phyloP scores from a whole-genome alignment of 306 rosid genomes.

The Begonia loranthoides region DNA sequence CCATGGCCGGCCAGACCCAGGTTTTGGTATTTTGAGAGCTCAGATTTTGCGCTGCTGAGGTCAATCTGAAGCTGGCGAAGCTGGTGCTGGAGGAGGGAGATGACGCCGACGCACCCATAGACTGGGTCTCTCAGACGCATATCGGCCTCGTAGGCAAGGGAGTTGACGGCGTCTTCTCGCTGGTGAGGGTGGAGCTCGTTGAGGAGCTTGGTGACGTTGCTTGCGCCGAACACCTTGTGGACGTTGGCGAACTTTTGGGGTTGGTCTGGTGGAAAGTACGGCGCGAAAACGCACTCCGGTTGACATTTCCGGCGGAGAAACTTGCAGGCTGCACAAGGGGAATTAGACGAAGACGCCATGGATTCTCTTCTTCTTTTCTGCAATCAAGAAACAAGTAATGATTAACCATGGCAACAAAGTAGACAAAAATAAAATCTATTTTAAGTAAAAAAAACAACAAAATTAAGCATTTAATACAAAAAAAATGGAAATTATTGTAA shows the following conservation, averaged over 20 bases:
- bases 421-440: too few species aligned
- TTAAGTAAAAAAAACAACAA: too few species aligned
- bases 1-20: slow-evolving; percentile 33
- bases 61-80: slow-evolving; percentile 92
- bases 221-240: slow-evolving; percentile 86
- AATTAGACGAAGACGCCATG: slow-evolving; percentile 40
- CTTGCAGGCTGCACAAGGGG: slow-evolving; percentile 97
- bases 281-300: slow-evolving; percentile 90
- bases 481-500: too few species aligned
- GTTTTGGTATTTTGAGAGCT: slow-evolving; percentile 66
- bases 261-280: slow-evolving; percentile 93
- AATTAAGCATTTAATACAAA: too few species aligned
- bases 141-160: slow-evolving; percentile 90
- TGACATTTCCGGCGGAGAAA: slow-evolving; percentile 89
- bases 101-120: slow-evolving; percentile 87
- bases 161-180: slow-evolving; percentile 88
- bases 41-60: slow-evolving; percentile 81
- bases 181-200: slow-evolving; percentile 90
- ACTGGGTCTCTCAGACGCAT: slow-evolving; percentile 96
- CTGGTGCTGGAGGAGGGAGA: slow-evolving; percentile 88
- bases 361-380: too few species aligned
- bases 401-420: too few species aligned
- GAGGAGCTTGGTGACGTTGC: slow-evolving; percentile 83
- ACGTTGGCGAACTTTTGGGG: slow-evolving; percentile 92
- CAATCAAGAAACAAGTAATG: too few species aligned